phyloP scores from a whole-genome alignment of 192 early-diverging fungal species.

The Podila minutissima region DNA sequence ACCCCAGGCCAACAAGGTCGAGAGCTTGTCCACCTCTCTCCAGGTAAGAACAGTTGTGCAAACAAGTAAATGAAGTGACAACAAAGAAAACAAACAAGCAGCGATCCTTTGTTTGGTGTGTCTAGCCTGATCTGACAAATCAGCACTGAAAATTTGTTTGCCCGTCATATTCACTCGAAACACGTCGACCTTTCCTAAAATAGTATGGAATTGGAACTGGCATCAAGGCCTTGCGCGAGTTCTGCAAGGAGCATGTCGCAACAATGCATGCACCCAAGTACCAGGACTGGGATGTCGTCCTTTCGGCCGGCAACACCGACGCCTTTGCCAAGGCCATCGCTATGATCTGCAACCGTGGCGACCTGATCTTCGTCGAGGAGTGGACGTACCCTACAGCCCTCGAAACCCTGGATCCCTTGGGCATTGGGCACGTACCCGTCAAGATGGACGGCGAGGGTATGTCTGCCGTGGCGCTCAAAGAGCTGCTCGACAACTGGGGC shows the following conservation, averaged over 20 bases:
- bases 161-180: background rate
- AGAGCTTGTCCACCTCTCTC: slow-evolving; percentile 33
- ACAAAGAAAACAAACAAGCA: background rate
- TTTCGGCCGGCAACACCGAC: slow-evolving; percentile 71
- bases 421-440: slow-evolving; percentile 57
- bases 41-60: slow-evolving; percentile 23
- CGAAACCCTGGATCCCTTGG: slow-evolving; percentile 62
- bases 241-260: slow-evolving; percentile 58
- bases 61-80: background rate
- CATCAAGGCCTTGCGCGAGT: slow-evolving; percentile 53
- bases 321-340: slow-evolving; percentile 66
- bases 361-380: slow-evolving; percentile 69
- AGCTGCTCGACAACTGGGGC: slow-evolving; percentile 52
- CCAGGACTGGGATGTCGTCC: slow-evolving; percentile 72
- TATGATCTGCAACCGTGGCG: slow-evolving; percentile 66
- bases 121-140: too few species aligned
- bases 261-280: slow-evolving; percentile 62
- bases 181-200: slow-evolving; percentile 36
- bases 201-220: slow-evolving; percentile 71
- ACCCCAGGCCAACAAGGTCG: slow-evolving; percentile 30
- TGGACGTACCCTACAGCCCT: slow-evolving; percentile 73
- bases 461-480: slow-evolving; percentile 63
- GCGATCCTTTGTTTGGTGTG: background rate
- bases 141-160: slow-evolving; percentile 3
- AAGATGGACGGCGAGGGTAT: slow-evolving; percentile 70